phyloP scores from a whole-genome alignment of 345 rosid genomes.

The Syzygium aqueum region DNA sequence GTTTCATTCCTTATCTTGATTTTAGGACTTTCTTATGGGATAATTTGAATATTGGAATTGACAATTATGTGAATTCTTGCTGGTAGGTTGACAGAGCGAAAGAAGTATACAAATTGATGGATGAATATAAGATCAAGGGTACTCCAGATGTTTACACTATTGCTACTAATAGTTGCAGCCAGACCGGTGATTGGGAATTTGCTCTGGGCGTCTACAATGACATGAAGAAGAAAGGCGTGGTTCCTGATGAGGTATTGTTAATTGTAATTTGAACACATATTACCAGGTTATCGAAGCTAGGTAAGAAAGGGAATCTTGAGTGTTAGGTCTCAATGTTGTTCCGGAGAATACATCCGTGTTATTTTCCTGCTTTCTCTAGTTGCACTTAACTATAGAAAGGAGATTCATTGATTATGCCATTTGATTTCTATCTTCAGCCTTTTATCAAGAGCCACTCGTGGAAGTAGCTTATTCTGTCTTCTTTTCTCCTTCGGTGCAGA shows the following conservation, averaged over 20 bases:
- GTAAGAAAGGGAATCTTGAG: not conserved
- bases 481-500: slow-evolving; percentile 28
- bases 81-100: slow-evolving; percentile 67
- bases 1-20: not conserved
- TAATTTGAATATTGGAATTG: not conserved
- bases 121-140: slow-evolving; percentile 62
- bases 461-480: slow-evolving; percentile 1
- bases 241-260: slow-evolving; percentile 72
- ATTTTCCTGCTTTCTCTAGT: not conserved
- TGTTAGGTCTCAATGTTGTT: not conserved
- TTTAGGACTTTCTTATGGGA: not conserved
- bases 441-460: not conserved
- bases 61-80: slow-evolving; percentile 10
- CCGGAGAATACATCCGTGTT: not conserved
- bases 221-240: slow-evolving; percentile 64
- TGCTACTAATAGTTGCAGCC: slow-evolving; percentile 71
- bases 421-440: not conserved
- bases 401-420: not conserved
- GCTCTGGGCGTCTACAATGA: slow-evolving; percentile 56
- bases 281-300: not conserved
- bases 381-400: not conserved
- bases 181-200: slow-evolving; percentile 86
- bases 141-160: slow-evolving; percentile 93
- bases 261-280: not conserved
- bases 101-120: slow-evolving; percentile 78